These are phyloP conservation scores for Hypoxylon lienhwacheense DNA, from an alignment of 495 filamentous ascomycete genomes.

Conservation along the genomic window DNA sequence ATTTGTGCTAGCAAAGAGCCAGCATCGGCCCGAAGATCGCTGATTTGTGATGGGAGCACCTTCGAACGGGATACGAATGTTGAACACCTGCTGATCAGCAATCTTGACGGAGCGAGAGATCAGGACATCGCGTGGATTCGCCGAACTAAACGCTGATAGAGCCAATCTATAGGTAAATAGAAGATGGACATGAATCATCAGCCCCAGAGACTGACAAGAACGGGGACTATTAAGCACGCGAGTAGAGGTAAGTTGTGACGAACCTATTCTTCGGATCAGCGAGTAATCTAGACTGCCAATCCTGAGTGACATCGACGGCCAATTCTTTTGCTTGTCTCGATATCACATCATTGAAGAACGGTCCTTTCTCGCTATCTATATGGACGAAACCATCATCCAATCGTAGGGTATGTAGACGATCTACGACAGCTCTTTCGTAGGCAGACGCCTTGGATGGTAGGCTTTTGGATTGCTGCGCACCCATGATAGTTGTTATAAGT, in stretches of 20 bases:
- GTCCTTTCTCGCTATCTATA: slow-evolving; percentile 40
- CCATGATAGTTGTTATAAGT: slow-evolving; percentile 51
- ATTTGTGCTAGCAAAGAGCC: slow-evolving; percentile 87
- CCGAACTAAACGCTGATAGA: slow-evolving; percentile 64
- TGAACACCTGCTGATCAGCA: slow-evolving; percentile 76
- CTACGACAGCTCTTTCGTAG: slow-evolving; percentile 48
- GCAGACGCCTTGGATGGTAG: slow-evolving; percentile 23
- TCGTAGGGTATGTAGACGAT: slow-evolving; percentile 46
- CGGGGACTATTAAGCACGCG: not conserved
- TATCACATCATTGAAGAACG: slow-evolving; percentile 13
- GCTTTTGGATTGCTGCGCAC: slow-evolving; percentile 49
- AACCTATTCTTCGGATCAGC: slow-evolving; percentile 65
- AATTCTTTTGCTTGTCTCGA: slow-evolving; percentile 45
- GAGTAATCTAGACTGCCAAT: slow-evolving; percentile 64
- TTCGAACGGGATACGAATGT: slow-evolving; percentile 78
- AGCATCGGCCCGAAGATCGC: slow-evolving; percentile 75
- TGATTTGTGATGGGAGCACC: slow-evolving; percentile 86
- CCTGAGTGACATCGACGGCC: slow-evolving; percentile 47
- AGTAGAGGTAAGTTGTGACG: slow-evolving; percentile 3
- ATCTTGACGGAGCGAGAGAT: slow-evolving; percentile 58
- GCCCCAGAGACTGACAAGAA: not conserved
- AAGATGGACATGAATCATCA: not conserved
- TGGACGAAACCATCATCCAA: slow-evolving; percentile 55
- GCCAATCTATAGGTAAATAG: slow-evolving; percentile 53
- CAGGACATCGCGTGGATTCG: slow-evolving; percentile 57